These are phyloP conservation scores for Cucurbita maxima DNA, from an alignment of 306 rosid genomes.

Conservation along the genomic window DNA sequence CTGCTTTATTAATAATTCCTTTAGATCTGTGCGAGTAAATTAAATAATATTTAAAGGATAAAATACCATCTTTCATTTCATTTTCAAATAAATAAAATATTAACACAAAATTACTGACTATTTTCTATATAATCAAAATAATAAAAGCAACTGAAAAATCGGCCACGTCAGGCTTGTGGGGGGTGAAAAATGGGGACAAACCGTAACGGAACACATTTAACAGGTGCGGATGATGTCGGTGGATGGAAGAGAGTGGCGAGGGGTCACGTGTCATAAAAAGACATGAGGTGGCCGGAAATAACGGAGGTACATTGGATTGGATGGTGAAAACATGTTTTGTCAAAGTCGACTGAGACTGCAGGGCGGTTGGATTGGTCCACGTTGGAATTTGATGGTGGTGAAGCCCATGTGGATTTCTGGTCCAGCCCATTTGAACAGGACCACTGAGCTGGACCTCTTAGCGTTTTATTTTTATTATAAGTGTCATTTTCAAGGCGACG, in stretches of 20 bases:
- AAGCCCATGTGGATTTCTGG: conserved; percentile 4
- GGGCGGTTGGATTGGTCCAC: background rate
- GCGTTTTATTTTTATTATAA: too few species aligned
- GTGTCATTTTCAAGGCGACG: too few species aligned
- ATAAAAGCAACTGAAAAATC: background rate
- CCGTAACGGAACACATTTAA: background rate
- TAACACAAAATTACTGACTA: too few species aligned
- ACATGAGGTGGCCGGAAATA: background rate
- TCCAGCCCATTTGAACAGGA: background rate
- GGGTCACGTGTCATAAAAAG: background rate
- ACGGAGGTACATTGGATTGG: background rate
- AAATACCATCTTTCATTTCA: too few species aligned
- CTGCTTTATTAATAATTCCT: background rate
- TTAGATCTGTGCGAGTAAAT: too few species aligned
- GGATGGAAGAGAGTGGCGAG: background rate
- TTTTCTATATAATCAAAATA: too few species aligned
- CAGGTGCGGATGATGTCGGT: background rate
- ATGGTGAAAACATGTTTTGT: background rate
- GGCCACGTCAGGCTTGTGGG: background rate
- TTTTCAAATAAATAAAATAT: too few species aligned
- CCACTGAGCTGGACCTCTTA: background rate
- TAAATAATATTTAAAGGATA: background rate
- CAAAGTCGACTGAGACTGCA: background rate
- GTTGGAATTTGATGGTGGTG: background rate
- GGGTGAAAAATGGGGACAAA: background rate